A percentile compares a stretch with the other conserved stretches of the same genome.
phyloP scores from a whole-genome alignment of 139 green algal genomes.

The Micromonas commoda region DNA sequence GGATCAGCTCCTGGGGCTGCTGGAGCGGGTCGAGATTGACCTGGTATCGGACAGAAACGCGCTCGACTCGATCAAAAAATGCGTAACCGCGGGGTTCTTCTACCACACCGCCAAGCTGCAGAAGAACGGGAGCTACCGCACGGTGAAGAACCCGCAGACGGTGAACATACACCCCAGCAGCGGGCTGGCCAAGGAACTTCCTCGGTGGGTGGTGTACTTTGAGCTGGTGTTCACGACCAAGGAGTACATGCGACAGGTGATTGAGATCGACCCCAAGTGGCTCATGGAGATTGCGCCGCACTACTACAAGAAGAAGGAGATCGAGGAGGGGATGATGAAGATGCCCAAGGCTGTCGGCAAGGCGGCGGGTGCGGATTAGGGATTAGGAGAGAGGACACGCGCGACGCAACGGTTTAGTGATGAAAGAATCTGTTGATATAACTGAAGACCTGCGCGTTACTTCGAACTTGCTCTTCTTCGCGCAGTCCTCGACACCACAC shows the following conservation, averaged over 20 bases:
- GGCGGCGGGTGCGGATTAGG: too few relatives aligned
- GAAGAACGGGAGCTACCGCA: slow-evolving; percentile 55
- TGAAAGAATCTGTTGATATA: too few relatives aligned
- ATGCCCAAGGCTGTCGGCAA: too few relatives aligned
- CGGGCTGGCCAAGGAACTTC: slow-evolving; percentile 56
- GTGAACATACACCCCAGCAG: slow-evolving; percentile 92
- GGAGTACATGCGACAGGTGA: slow-evolving; percentile 98
- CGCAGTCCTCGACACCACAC: too few relatives aligned
- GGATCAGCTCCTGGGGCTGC: slow-evolving; percentile 81
- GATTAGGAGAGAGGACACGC: too few relatives aligned
- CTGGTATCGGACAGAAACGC: slow-evolving; percentile 63
- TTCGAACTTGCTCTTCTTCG: too few relatives aligned
- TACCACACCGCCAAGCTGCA: slow-evolving; percentile 81
- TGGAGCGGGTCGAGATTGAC: slow-evolving; percentile 91
- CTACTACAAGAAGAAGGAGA: slow-evolving; percentile 93
- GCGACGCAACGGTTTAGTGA: too few relatives aligned
- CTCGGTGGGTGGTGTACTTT: slow-evolving; percentile 92
- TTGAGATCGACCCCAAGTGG: slow-evolving; percentile 93
- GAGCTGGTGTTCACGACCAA: slow-evolving; percentile 92
- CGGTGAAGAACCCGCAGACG: slow-evolving; percentile 73
- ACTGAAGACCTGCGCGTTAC: too few relatives aligned
- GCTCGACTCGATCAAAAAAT: slow-evolving; percentile 61
- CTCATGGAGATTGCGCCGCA: slow-evolving; percentile 93
- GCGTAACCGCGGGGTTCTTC: slow-evolving; percentile 71
- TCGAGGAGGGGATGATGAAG: slow-evolving; percentile 32